Base-by-base conservation (phyloP, 805 yeast genomes). In the Wickerhamomyces bisporus region DNA sequence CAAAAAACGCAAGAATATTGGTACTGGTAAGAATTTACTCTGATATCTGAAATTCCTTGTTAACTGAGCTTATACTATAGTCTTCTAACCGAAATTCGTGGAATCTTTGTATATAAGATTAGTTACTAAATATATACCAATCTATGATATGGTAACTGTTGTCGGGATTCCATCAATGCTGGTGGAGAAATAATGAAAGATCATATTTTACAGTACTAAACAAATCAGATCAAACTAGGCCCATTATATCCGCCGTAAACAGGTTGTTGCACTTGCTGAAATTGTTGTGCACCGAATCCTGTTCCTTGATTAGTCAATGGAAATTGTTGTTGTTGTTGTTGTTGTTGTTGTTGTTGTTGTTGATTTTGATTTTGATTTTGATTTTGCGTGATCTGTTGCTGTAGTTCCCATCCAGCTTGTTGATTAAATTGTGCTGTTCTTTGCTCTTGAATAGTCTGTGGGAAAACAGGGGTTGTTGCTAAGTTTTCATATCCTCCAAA, bases 401-500 rank as follows among this genome's bases (percentile, higher is more conserved):
- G 65, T 14, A 66, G 43, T 15, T 60, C 65, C 18, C 54, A 43
- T 21, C 53, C 48, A 6, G 77, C 75, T 39, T 62, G 61, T 29
- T 51, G 60, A 38, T 64, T 65, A 29, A 57, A 59, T 37, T 63
- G 68, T 15, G 63, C 64, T 3, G 57, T 55, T 18, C 50, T 50
- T 23, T 53, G 60, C 24, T 63, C 68, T 36, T 61, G 63, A 48
- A 73, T 75, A 8, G 85, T 78, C 48, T 79, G 78, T 0, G 86
- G 86, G 49, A 81, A 83, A 8, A 80, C 84, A 3, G 87, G 75
- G 4, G 73, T 62, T 1, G 88, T 81, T 9, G 81, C 81, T 31
- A 81, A 57, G 35, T 65, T 64, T 52, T 83, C 89, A 42, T 79
- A 67, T 0, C 89, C 91, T 4, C 89, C 91, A 25, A 86, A 83